Evolutionary conservation across 192 early-diverging fungal species (phyloP), one percentile per base, ranked within the genome.

Genomic region (Diversispora epigaea): DNA sequence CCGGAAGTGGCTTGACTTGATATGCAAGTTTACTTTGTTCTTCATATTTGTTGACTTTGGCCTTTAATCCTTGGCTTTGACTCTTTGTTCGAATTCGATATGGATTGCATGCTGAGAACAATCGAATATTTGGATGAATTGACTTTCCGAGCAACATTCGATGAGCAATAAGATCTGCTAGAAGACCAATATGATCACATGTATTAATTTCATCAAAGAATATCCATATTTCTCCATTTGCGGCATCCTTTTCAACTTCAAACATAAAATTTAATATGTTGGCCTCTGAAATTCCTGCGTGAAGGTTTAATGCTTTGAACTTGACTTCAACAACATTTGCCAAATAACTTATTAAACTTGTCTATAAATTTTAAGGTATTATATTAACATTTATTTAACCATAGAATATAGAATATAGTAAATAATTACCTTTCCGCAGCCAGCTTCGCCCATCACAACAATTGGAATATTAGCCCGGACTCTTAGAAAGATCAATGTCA

Each of bases 141-240:
- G 21, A 7, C 12, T 44, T 60, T 41, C 73, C 73, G n/a, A 40
- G 12, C 32, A 74, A 39, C 22, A 47, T 41, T 65, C 58, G 40
- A 6, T 74, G 58, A 68, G 58, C 32, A 40, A 74, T 74, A n/a
- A 74, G 60, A 64, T 67, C 45, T 25, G 63, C 73, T 32, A 74
- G 60, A 32, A 74, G 32, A 4, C 73, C 73, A 25, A 74, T 60
- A 21, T 74, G 57, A 15, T 74, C 32, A 22, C 73, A 74, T 43
- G 73, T 74, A 52, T 74, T 74, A 1, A 74, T 74, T 64, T 74
- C 73, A 50, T 74, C 60, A 64, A 74, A 64, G 73, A 74, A 74
- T 32, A 32, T 32, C 52, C 52, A 54, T 39, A 19, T 39, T 64
- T 68, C 43, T 10, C 66, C 45, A 7, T 68, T 43, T 47, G 6